Evolutionary conservation across 2,329 filamentous ascomycete species (phyloP).

Genomic region (Dryadomyces quercivorus): DNA sequence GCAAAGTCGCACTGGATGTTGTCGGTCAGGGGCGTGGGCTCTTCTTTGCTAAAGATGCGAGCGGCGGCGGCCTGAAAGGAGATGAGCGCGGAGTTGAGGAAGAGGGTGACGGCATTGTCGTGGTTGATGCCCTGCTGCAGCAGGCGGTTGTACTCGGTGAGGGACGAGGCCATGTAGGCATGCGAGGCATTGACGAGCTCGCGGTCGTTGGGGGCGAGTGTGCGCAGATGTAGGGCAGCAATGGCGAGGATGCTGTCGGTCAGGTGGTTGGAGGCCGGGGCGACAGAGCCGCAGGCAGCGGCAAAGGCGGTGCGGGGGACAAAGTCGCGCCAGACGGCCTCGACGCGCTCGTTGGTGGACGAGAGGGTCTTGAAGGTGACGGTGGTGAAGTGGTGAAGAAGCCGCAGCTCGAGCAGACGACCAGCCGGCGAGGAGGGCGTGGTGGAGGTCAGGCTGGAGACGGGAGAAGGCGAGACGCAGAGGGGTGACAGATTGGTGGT

Average conservation of each 20-base stretch:
- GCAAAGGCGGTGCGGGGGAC: constrained; percentile 50
- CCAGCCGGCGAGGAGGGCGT: constrained; percentile 22
- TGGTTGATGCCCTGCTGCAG: constrained; percentile 44
- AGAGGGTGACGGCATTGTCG: constrained; percentile 49
- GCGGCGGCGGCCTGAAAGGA: constrained; percentile 55
- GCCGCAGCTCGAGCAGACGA: constrained; percentile 45
- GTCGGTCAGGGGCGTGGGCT: constrained; percentile 14
- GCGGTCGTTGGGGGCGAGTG: constrained; percentile 42
- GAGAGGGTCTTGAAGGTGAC: constrained; percentile 48
- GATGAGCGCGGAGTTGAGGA: constrained; percentile 51
- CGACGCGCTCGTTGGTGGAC: constrained; percentile 35
- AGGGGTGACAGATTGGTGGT: not conserved
- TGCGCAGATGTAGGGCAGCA: constrained; percentile 49
- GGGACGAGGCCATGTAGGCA: constrained; percentile 51
- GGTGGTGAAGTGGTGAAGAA: constrained; percentile 54
- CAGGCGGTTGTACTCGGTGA: constrained; percentile 46
- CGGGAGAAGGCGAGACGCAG: constrained; percentile 19
- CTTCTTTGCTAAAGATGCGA: constrained; percentile 48
- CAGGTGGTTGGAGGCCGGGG: constrained; percentile 33
- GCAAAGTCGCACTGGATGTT: not conserved
- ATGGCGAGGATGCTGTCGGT: constrained; percentile 53
- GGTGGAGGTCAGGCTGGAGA: constrained; percentile 21
- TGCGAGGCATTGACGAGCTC: constrained; percentile 50
- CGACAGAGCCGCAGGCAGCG: constrained; percentile 18
- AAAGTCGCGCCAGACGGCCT: constrained; percentile 46